Conservation (phyloP, 345 rosid species). For the Eucalyptus decipiens region DNA sequence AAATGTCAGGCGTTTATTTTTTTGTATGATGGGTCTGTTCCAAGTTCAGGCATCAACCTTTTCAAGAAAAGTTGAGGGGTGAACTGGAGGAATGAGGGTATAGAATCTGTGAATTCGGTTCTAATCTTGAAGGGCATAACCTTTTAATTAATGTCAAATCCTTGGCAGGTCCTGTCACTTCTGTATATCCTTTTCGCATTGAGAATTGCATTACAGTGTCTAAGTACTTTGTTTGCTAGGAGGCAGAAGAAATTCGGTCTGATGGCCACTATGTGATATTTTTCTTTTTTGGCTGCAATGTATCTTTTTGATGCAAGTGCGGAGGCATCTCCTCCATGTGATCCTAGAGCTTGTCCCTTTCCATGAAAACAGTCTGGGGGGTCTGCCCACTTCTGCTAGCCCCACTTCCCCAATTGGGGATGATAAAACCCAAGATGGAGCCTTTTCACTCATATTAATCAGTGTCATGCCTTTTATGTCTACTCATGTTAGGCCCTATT, state of each 20-base stretch:
- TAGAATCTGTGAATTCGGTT: conserved; percentile 37
- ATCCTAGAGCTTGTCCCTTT: conserved; percentile 29
- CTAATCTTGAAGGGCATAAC: conserved; percentile 27
- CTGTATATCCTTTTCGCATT: conserved; percentile 21
- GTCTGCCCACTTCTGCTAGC: background rate
- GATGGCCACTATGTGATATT: conserved; percentile 25
- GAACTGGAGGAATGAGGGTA: conserved; percentile 2
- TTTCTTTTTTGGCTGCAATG: background rate
- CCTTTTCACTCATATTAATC: background rate
- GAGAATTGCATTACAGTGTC: conserved; percentile 20
- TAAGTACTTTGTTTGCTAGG: background rate
- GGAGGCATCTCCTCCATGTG: conserved; percentile 20
- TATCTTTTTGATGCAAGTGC: background rate
- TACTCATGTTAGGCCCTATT: background rate
- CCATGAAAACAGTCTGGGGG: conserved; percentile 14
- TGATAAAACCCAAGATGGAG: conserved; percentile 20
- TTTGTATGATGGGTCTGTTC: background rate
- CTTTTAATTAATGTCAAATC: conserved; percentile 18
- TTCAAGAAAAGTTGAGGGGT: background rate
- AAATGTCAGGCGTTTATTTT: background rate
- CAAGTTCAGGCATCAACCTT: background rate
- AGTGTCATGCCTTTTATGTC: background rate
- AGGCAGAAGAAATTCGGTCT: conserved; percentile 14
- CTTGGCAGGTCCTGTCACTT: conserved; percentile 28
- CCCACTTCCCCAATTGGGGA: conserved; percentile 31